Evolutionary conservation across 176 grass and related monocot species (phyloP).

Genomic region (Oryza australiensis): DNA sequence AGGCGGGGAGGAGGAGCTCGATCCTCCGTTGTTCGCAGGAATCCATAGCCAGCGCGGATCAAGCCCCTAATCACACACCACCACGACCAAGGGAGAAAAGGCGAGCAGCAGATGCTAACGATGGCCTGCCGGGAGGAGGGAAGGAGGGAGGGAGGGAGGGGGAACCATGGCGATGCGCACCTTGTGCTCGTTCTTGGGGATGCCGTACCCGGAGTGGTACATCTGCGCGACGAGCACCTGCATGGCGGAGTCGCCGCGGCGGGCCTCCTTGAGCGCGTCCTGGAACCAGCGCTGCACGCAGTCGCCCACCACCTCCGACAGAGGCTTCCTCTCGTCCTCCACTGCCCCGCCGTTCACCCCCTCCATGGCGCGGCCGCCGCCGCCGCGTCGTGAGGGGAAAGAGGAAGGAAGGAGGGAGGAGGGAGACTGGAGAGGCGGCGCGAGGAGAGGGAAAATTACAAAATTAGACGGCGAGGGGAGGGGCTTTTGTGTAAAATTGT

Average conservation of each 20-base stretch:
- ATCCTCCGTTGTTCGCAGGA: background rate
- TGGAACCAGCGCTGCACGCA: constrained; percentile 86
- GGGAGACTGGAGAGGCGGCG: constrained; percentile 17
- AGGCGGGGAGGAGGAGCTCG: background rate
- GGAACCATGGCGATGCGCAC: constrained; percentile 4
- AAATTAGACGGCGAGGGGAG: background rate
- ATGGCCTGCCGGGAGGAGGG: background rate
- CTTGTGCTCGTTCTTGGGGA: constrained; percentile 71
- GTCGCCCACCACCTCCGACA: constrained; percentile 72
- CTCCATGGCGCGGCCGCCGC: constrained; percentile 41
- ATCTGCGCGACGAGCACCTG: constrained; percentile 91
- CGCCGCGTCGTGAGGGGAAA: background rate
- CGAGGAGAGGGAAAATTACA: constrained; percentile 15
- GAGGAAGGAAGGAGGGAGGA: background rate
- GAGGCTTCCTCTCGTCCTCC: constrained; percentile 42
- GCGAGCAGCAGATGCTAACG: background rate
- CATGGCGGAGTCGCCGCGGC: constrained; percentile 57
- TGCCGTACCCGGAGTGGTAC: constrained; percentile 72
- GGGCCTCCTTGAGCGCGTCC: constrained; percentile 79
- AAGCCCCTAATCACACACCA: background rate
- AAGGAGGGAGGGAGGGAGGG: no score
- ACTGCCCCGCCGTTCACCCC: constrained; percentile 11
- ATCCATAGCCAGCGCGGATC: background rate
- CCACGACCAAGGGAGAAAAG: background rate
- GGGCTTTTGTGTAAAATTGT: constrained; percentile 38